Evolutionary conservation across 2,329 filamentous ascomycete species (phyloP), one percentile per base, ranked within the genome.

Genomic region (Alternaria burnsii): DNA sequence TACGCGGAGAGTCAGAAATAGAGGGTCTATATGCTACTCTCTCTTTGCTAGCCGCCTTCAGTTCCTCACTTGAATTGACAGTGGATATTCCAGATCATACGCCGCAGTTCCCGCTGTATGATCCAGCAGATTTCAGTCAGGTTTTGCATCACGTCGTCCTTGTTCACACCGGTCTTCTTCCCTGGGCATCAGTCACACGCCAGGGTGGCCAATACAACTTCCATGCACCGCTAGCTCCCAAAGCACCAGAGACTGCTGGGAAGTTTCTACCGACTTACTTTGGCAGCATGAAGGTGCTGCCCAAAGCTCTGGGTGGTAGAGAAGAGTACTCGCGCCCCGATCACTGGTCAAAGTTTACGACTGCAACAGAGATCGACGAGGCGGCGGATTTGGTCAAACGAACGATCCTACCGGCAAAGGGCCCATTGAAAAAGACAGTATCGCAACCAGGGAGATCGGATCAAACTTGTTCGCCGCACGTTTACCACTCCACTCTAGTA

Each of bases 111-210:
- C 61, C 59, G 0, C 48, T 36, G 2, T 52, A 56, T 18, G 58
- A 67, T 43, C 61, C 65, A 18, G 62, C 66, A 2, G 68, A 69
- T n/a, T 71, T 71, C 58, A 69, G 66, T 36, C 52, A 65, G 7
- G 58, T 60, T 0, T n/a, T 55, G 9, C 5, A 36, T 2, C 46
- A 59, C 1, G 62, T 71, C 12, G 53, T 71, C 4, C 61, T 71
- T 1, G 65, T 61, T 16, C 63, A 61, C 12, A 54, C 34, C 5
- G 51, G 59, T 4, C 56, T 71, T 9, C 46, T 68, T 22, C 65
- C 55, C 1, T 69, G 46, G 50, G 68, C 63, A 20, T 65, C 63
- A 3, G 55, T 68, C 40, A 51, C 58, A 18, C 65, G 65, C 20
- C 38, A 47, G 10, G 62, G 58, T 12, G 46, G 53, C 20, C 63